Evolutionary conservation across 257 asterid genomes (phyloP).

Genomic region (Penstemon eatonii): DNA sequence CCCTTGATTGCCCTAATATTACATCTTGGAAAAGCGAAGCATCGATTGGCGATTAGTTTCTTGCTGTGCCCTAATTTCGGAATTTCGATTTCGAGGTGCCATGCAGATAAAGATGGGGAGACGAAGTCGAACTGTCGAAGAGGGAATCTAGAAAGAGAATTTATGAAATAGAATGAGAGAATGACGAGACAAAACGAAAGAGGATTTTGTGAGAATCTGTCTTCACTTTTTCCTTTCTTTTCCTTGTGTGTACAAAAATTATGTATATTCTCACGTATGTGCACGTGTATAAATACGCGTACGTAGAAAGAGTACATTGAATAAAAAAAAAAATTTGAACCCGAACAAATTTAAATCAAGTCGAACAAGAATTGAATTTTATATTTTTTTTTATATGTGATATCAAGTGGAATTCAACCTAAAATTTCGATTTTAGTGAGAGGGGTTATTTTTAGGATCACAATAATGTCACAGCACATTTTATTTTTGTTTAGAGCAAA

Average conservation of each 20-base stretch:
- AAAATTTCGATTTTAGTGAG: too few relatives aligned
- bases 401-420: too few relatives aligned
- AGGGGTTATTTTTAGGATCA: too few relatives aligned
- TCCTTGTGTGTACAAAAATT: not conserved
- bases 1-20: conserved; percentile 40
- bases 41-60: conserved; percentile 19
- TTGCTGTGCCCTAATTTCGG: conserved; percentile 49
- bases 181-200: conserved; percentile 22
- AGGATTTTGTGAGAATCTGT: conserved; percentile 30
- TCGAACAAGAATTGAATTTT: too few relatives aligned
- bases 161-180: not conserved
- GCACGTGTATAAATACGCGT: not conserved
- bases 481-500: too few relatives aligned
- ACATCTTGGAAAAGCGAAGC: conserved; percentile 42
- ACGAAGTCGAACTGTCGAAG: conserved; percentile 23
- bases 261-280: not conserved
- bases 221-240: not conserved
- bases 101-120: conserved; percentile 48
- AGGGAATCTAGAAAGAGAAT: conserved; percentile 32
- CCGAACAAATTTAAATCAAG: too few relatives aligned
- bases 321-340: too few relatives aligned
- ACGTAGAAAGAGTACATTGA: not conserved
- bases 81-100: conserved; percentile 41
- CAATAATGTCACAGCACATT: too few relatives aligned
- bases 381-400: too few relatives aligned